phyloP scores from a whole-genome alignment of 2,329 filamentous ascomycete genomes.

The Aspergillus sclerotialis region DNA sequence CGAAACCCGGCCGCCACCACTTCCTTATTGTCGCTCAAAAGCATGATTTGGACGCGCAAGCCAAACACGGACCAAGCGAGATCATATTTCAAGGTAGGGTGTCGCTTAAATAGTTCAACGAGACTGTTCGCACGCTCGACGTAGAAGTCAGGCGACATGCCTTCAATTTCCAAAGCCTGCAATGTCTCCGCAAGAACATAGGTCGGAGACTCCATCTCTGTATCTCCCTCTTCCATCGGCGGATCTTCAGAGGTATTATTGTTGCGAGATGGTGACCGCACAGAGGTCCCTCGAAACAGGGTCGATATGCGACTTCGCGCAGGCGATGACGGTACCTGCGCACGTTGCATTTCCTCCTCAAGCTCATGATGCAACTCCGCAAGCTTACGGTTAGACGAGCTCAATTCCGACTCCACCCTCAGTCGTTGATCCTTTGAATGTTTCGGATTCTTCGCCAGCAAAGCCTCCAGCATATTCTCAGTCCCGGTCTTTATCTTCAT shows the following conservation, averaged over 20 bases:
- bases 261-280: conserved; percentile 43
- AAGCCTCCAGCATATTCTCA: conserved; percentile 92
- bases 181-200: conserved; percentile 85
- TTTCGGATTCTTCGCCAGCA: conserved; percentile 92
- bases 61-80: conserved; percentile 95
- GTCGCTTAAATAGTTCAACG: conserved; percentile 91
- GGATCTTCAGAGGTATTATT: conserved; percentile 33
- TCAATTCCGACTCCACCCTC: conserved; percentile 80
- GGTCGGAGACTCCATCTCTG: conserved; percentile 75
- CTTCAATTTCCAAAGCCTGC: conserved; percentile 79
- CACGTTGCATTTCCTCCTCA: conserved; percentile 53
- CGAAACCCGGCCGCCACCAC: conserved; percentile 92
- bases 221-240: conserved; percentile 51
- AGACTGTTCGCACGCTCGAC: conserved; percentile 85
- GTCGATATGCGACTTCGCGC: conserved; percentile 48
- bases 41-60: conserved; percentile 86
- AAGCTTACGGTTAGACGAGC: conserved; percentile 71
- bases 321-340: conserved; percentile 48
- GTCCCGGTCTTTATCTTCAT: conserved; percentile 97
- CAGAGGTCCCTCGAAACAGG: conserved; percentile 50
- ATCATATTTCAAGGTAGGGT: conserved; percentile 93
- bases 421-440: conserved; percentile 80
- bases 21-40: conserved; percentile 90
- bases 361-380: conserved; percentile 53
- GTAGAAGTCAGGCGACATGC: conserved; percentile 89